Evolutionary conservation across 495 filamentous ascomycete genomes (phyloP).

Genomic region (Pyronema omphalodes): DNA sequence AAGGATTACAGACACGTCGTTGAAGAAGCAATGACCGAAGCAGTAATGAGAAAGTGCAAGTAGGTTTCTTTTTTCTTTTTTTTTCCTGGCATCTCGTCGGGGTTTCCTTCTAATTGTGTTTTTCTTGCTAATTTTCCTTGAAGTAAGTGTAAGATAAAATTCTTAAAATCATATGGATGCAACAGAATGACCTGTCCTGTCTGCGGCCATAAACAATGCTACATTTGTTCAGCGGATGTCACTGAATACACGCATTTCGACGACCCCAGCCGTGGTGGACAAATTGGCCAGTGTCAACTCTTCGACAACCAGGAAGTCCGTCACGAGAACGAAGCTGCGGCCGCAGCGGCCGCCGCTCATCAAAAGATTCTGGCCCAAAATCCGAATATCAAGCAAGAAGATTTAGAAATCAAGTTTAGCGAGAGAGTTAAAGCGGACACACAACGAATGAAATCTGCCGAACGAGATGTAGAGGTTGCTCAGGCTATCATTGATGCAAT

Average conservation of each 20-base stretch:
- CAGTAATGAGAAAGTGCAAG: constrained; percentile 63
- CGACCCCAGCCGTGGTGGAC: constrained; percentile 29
- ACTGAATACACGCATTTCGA: constrained; percentile 37
- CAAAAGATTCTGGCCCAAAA: constrained; percentile 38
- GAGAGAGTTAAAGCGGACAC: constrained; percentile 32
- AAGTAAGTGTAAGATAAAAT: constrained; percentile 36
- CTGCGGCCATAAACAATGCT: constrained; percentile 26
- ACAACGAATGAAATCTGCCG: neutral
- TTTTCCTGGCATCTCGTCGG: neutral
- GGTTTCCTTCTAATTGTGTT: constrained; percentile 21
- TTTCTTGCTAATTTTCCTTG: constrained; percentile 15
- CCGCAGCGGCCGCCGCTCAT: constrained; percentile 43
- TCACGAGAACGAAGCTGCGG: constrained; percentile 45
- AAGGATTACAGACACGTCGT: constrained; percentile 46
- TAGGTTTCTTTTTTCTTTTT: constrained; percentile 21
- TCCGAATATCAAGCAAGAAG: constrained; percentile 38
- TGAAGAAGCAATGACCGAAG: constrained; percentile 70
- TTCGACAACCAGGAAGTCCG: constrained; percentile 44
- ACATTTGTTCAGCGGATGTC: constrained; percentile 47
- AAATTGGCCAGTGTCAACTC: constrained; percentile 40
- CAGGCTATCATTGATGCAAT: no score
- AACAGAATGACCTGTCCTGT: constrained; percentile 48
- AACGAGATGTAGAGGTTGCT: neutral
- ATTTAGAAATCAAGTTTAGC: constrained; percentile 41
- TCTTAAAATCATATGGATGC: constrained; percentile 62